These are phyloP conservation scores for Talaromyces sp. DNA, from an alignment of 2,329 filamentous ascomycete species.

Conservation along the genomic window DNA sequence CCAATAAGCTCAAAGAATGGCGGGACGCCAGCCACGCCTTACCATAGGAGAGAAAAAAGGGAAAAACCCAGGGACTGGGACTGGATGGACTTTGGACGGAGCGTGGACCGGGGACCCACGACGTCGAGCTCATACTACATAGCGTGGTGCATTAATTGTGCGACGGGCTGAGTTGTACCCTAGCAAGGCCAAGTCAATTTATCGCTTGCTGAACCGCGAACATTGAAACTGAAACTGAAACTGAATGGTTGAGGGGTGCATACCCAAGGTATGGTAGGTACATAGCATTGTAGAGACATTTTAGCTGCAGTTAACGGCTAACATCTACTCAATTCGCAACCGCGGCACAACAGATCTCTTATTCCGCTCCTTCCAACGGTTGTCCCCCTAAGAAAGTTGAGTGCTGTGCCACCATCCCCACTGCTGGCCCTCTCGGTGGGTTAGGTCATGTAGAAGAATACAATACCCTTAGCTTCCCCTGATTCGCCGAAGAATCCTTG, in stretches of 20 bases:
- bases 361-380: background rate
- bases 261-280: too few species aligned
- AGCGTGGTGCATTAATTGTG: background rate
- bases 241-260: too few species aligned
- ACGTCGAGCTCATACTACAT: background rate
- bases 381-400: background rate
- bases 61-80: constrained; percentile 1
- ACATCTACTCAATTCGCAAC: background rate
- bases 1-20: too few species aligned
- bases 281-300: too few species aligned
- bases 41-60: background rate
- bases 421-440: background rate
- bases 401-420: background rate
- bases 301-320: too few species aligned
- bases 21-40: background rate
- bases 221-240: background rate
- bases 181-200: background rate
- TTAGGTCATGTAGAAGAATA: background rate
- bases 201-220: background rate
- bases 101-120: constrained; percentile 1
- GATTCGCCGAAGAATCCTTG: background rate
- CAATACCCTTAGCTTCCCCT: background rate
- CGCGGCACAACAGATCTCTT: background rate
- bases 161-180: background rate
- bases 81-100: background rate